A percentile compares a stretch with the other conserved stretches of the same genome.
Conservation (phyloP, 1,284 basidiomycete species). For the Cryptococcus amylolentus region DNA sequence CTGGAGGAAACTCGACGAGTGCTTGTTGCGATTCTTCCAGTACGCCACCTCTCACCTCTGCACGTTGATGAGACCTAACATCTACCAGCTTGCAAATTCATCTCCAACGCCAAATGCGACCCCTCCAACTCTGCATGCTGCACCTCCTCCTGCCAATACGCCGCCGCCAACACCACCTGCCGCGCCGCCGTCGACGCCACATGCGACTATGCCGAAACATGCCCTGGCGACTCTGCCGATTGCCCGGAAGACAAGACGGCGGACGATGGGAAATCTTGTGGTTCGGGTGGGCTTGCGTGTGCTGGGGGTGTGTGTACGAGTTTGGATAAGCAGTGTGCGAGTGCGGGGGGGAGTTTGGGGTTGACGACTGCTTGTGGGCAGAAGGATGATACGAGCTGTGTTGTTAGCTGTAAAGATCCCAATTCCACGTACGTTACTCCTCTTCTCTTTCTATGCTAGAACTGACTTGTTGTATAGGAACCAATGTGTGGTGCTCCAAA, state of each 20-base stretch:
- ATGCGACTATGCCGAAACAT: slow-evolving; percentile 77
- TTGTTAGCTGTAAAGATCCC: slow-evolving; percentile 77
- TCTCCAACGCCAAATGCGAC: slow-evolving; percentile 69
- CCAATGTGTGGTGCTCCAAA: slow-evolving; percentile 68
- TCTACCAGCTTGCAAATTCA: slow-evolving; percentile 65
- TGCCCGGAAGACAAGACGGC: slow-evolving; percentile 69
- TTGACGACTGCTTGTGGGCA: slow-evolving; percentile 65
- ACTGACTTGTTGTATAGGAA: slow-evolving; percentile 37
- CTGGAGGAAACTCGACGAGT: slow-evolving; percentile 62
- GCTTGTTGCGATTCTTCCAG: slow-evolving; percentile 70
- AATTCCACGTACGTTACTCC: slow-evolving; percentile 33
- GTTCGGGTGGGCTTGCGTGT: slow-evolving; percentile 63
- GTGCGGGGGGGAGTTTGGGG: slow-evolving; percentile 65
- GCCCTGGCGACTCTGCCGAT: slow-evolving; percentile 67
- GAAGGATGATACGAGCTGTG: slow-evolving; percentile 64
- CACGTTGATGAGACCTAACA: not conserved
- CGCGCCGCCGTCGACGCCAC: slow-evolving; percentile 62
- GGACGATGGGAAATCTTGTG: slow-evolving; percentile 69
- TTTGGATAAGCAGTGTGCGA: slow-evolving; percentile 70
- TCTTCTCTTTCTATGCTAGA: not conserved
- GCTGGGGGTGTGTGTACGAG: slow-evolving; percentile 81
- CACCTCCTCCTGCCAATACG: slow-evolving; percentile 65
- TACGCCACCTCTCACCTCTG: slow-evolving; percentile 12
- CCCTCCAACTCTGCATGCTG: slow-evolving; percentile 76
- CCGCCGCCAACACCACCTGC: slow-evolving; percentile 62